phyloP scores from a whole-genome alignment of 495 filamentous ascomycete genomes.

The Xylaria acuta region DNA sequence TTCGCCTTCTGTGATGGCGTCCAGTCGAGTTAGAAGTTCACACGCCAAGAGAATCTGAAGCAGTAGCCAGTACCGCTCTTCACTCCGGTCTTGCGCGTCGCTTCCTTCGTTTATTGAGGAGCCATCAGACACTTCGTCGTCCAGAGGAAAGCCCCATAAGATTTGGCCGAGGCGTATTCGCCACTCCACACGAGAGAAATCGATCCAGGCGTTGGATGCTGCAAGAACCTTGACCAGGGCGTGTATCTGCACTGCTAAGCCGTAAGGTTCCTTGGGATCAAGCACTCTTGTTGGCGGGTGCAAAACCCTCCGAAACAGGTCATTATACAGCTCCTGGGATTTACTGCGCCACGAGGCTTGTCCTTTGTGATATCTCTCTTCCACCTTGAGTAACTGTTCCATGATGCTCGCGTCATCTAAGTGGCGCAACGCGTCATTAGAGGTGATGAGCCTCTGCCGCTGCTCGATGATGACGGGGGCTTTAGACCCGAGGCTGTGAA shows the following conservation, averaged over 20 bases:
- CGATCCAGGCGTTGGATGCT: constrained; percentile 68
- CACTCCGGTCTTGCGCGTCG: constrained; percentile 50
- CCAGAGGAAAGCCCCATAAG: constrained; percentile 70
- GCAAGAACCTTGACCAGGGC: constrained; percentile 63
- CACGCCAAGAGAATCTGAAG: constrained; percentile 79
- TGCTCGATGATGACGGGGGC: constrained; percentile 51
- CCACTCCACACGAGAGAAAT: constrained; percentile 83
- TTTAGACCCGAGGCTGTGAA: constrained; percentile 51
- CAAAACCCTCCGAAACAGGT: constrained; percentile 64
- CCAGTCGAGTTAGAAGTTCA: constrained; percentile 77
- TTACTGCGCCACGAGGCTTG: constrained; percentile 41
- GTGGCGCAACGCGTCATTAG: constrained; percentile 57
- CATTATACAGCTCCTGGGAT: constrained; percentile 62
- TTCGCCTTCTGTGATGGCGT: constrained; percentile 69
- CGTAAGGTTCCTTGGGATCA: constrained; percentile 64
- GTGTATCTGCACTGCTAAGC: constrained; percentile 63
- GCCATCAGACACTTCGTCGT: constrained; percentile 59
- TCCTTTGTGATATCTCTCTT: constrained; percentile 51
- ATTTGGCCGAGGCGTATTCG: constrained; percentile 80
- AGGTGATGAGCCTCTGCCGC: constrained; percentile 55
- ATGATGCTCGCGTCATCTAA: constrained; percentile 58
- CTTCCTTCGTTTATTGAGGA: constrained; percentile 46
- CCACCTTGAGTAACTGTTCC: constrained; percentile 58
- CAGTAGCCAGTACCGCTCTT: constrained; percentile 75
- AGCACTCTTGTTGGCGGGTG: constrained; percentile 63